These are phyloP conservation scores for Trichoderma lentiforme DNA, from an alignment of 2,329 filamentous ascomycete species.

Conservation along the genomic window DNA sequence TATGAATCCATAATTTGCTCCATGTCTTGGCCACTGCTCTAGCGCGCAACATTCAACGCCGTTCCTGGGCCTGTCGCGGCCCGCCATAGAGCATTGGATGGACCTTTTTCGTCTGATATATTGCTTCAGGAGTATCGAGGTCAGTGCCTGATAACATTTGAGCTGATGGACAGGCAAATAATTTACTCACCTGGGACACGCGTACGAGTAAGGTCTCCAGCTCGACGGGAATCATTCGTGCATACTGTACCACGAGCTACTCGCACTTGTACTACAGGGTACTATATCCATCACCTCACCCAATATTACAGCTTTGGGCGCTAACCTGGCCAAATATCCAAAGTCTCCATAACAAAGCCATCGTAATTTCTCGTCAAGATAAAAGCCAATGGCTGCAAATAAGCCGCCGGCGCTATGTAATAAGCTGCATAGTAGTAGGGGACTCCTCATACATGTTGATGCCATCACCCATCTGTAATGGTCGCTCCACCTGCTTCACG, in stretches of 20 bases:
- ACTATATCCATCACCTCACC: background rate
- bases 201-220: background rate
- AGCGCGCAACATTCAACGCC: background rate
- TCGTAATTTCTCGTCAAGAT: conserved; percentile 14
- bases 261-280: background rate
- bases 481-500: conserved; percentile 12
- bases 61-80: conserved; percentile 2
- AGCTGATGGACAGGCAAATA: background rate
- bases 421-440: background rate
- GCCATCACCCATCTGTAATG: background rate
- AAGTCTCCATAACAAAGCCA: background rate
- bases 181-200: background rate
- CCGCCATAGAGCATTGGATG: background rate
- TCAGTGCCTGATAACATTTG: background rate
- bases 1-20: background rate
- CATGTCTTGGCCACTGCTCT: background rate
- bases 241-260: background rate
- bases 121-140: background rate
- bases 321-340: background rate
- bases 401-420: background rate
- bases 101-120: background rate
- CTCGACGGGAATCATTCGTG: background rate
- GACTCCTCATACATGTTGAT: background rate
- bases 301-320: background rate
- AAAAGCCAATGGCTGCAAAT: background rate